Percentiles rank a stretch among this genome's conserved stretches.
phyloP scores from a whole-genome alignment of 257 asterid genomes.

The Nicotiana tabacum region DNA sequence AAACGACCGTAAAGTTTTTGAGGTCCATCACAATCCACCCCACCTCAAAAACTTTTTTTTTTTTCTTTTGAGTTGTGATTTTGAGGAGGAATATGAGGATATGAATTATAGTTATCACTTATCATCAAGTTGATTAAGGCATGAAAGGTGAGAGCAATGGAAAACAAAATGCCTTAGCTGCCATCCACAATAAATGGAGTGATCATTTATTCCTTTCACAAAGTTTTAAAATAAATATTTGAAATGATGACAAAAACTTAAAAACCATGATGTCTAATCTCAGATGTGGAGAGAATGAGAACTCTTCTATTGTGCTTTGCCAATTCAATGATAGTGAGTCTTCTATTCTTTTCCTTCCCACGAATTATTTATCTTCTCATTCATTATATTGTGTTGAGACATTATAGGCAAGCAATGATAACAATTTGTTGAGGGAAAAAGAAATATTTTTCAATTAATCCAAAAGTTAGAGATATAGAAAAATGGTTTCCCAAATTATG shows the following conservation, averaged over 20 bases:
- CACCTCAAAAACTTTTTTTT: not conserved
- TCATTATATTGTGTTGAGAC: not conserved
- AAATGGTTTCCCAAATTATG: too few species aligned
- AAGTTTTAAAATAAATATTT: not conserved
- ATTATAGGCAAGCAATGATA: not conserved
- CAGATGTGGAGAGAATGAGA: not conserved
- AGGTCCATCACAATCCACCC: too few species aligned
- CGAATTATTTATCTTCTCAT: not conserved
- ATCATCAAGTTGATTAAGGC: not conserved
- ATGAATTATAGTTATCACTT: not conserved
- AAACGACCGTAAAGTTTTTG: too few species aligned
- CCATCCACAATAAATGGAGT: not conserved
- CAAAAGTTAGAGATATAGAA: too few species aligned
- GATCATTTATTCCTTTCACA: not conserved
- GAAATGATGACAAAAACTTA: not conserved
- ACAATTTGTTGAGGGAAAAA: not conserved
- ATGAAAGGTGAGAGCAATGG: not conserved
- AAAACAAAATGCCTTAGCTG: not conserved
- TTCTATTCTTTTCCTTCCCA: not conserved
- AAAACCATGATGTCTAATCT: not conserved
- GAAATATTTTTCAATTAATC: too few species aligned
- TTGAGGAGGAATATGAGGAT: not conserved
- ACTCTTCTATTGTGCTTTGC: not conserved
- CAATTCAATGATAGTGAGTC: not conserved
- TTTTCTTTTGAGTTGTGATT: not conserved